Evolutionary conservation across 192 early-diverging fungal genomes (phyloP), one percentile per base, ranked within the genome.

Genomic region (Coemansia sp.): DNA sequence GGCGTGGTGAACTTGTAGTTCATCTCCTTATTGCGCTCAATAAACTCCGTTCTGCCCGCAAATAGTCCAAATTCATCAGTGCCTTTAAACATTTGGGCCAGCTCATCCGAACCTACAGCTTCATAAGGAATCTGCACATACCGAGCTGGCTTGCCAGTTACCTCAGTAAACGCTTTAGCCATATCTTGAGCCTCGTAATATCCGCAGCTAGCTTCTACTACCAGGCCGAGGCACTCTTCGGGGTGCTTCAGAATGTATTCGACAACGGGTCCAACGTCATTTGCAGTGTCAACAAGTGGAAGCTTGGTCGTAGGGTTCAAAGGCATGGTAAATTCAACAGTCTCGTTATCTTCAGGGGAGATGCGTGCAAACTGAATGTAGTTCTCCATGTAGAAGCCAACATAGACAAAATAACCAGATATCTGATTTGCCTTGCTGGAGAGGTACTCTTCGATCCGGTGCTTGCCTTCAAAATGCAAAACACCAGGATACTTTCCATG

Each of bases 351-450:
- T 17, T 69, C 76, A 3, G 65, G 59, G 10, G 70, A 72, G 27
- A 79, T 58, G 29, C 67, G 70, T 14, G 67, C 29, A 57, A 65
- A 72, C 27, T 47, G 29, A 5, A 59, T 56, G 45, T 55, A 78
- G 45, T 78, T 78, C 11, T 73, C 71, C 70, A 79, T 72, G 45
- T 79, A 79, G 39, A 52, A 57, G 3, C 70, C 76, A 26, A 66
- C 31, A 26, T 64, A 59, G 41, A 79, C 19, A 14, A 67, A 43
- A 37, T 59, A 69, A 2, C 69, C 65, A 6, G 41, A 21, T 49
- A 79, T 67, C 52, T 61, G 45, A 57, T 59, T 64, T 1, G 50
- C 2, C 63, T 62, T 69, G 67, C 69, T 72, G 12, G n/a, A 21
- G 25, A 79, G 25, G 31, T 79, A 79, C 49, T 79, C 55, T n/a